Base-by-base conservation (phyloP, 768 basidiomycete species). In the Psilocybe cyanescens region DNA sequence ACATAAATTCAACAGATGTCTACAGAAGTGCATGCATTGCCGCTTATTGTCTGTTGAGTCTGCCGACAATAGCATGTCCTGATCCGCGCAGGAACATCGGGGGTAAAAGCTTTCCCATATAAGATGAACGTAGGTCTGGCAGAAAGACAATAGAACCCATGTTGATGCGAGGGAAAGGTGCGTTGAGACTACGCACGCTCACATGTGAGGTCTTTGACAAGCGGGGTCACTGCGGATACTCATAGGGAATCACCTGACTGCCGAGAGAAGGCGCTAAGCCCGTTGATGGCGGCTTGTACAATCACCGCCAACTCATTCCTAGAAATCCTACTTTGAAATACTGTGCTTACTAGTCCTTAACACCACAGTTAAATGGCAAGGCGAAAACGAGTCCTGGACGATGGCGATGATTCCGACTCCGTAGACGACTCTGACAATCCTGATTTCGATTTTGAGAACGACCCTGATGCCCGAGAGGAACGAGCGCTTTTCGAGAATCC, bases 401-500 rank as follows among this genome's bases (percentile, higher is more conserved):
- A 92, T 57, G 89, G 87, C 46, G 86, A 89, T 58, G 86, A 90
- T 72, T 88, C 88, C 0, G 87, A 89, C 70, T 88, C 90, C 9
- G 88, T 86, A 51, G 77, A 78, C 28, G 83, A 72, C 46, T 89
- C 87, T 11, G 85, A 83, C 5, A 81, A 76, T 12, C 79, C 76
- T 17, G 82, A 82, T 50, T 62, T 77, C 55, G 81, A 80, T 47
- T 68, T 75, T 58, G 77, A 79, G 62, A 80, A 83, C 59, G 83
- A 89, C 67, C 83, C 86, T 3, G 89, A 90, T 69, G 80, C 79
- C 11, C 82, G 85, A 35, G 94, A 86, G 35, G 93, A 94, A 70
- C 89, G 88, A 8, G 84, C 83, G 35, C 83, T 92, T 7, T 92
- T 92, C 72, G 83, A 88, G 68, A 84, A 92, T 63, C 91, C 92